Evolutionary conservation across 108 stramenopile species (phyloP).

Genomic region (Ochromonas danica): DNA sequence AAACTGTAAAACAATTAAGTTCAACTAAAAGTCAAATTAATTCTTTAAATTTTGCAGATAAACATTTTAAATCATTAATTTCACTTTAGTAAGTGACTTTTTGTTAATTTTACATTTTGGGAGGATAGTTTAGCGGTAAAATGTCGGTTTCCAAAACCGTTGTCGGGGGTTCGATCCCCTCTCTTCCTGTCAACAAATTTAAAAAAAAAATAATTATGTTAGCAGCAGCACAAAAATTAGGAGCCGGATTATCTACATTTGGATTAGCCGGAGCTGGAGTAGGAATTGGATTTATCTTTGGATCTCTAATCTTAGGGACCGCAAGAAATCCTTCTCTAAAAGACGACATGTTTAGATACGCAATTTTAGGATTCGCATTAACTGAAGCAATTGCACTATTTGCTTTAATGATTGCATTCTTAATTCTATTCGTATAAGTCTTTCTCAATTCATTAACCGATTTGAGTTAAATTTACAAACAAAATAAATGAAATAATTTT

Average conservation of each 20-base stretch:
- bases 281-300: constrained; percentile 49
- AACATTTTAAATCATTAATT: constrained; percentile 52
- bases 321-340: constrained; percentile 44
- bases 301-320: constrained; percentile 45
- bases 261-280: constrained; percentile 46
- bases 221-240: constrained; percentile 41
- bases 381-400: constrained; percentile 49
- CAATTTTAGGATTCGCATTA: constrained; percentile 46
- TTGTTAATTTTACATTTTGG: constrained; percentile 48
- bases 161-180: constrained; percentile 27
- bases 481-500: constrained; percentile 26
- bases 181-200: constrained; percentile 33
- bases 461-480: constrained; percentile 28
- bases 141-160: constrained; percentile 28
- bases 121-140: constrained; percentile 37
- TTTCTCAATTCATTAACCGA: background rate
- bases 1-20: constrained; percentile 39
- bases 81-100: constrained; percentile 41
- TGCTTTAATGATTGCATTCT: constrained; percentile 47
- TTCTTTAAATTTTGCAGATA: constrained; percentile 56
- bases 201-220: constrained; percentile 48
- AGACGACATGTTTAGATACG: constrained; percentile 45
- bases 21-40: constrained; percentile 46
- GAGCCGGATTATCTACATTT: constrained; percentile 45
- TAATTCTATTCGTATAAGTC: constrained; percentile 41